Evolutionary conservation across 176 grass and related monocot genomes (phyloP), one percentile per base, ranked within the genome.

Genomic region (Carex cristatella): DNA sequence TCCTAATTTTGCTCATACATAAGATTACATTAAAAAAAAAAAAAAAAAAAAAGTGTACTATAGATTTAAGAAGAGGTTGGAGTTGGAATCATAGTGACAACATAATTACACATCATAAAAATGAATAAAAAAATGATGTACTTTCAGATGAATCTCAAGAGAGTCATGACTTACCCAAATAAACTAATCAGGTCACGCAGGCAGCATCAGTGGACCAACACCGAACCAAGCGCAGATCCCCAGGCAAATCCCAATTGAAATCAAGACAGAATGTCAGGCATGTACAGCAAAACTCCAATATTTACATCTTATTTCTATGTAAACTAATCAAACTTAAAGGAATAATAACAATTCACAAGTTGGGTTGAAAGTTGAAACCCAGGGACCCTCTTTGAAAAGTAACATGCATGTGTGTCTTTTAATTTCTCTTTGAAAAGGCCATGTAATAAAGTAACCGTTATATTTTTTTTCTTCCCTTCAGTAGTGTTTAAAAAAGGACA

Each of bases 161-260:
- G 75, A 42, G 12, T 72, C 42, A 60, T 81, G 38, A 81, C 87
- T 88, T 79, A 88, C 87, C 87, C 87, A 88, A 88, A 84, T 88
- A 88, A 84, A 88, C 87, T 88, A 88, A 84, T 58, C 44, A 71
- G 65, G 68, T 64, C 48, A 84, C 18, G 33, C 48, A 68, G 75
- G 9, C 60, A 84, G 55, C 86, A 88, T 88, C 86, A 84, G 49
- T 61, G 48, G 72, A 76, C 48, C 72, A 76, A 76, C 35, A 69
- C 79, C 65, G 65, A 61, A 77, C 59, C 80, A 85, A 58, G 76
- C 76, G 87, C 87, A 80, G 71, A 88, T 84, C 87, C 49, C 72
- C 65, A 44, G 72, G 66, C 87, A 86, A 65, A 80, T 75, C 51
- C 57, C 67, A 79, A 88, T 69, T 59, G 53, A 56, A 88, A 79